phyloP scores from a whole-genome alignment of 257 asterid species.

The Capsicum chinense region DNA sequence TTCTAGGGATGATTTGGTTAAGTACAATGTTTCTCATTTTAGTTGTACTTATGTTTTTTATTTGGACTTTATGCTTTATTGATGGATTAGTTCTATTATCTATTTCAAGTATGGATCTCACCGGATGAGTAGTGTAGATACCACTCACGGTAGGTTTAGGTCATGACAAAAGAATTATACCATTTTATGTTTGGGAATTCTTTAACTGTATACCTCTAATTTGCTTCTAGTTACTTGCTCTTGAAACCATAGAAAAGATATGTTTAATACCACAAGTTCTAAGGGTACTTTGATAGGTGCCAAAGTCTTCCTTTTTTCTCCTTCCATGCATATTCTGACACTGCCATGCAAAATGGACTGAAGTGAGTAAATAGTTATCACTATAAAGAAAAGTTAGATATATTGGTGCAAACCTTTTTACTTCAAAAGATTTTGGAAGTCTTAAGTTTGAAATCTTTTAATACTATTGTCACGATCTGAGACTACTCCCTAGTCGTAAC shows the following conservation, averaged over 20 bases:
- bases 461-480: no score
- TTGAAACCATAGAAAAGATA: not conserved
- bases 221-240: not conserved
- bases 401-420: not conserved
- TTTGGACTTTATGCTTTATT: no score
- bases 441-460: not conserved
- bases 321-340: not conserved
- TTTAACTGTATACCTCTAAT: not conserved
- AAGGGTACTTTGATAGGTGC: not conserved
- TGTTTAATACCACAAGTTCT: not conserved
- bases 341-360: not conserved
- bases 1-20: no score
- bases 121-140: no score
- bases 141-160: no score
- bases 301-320: not conserved
- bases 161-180: not conserved
- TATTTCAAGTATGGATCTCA: no score
- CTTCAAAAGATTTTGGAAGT: not conserved
- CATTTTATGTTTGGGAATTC: not conserved
- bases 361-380: not conserved
- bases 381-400: not conserved
- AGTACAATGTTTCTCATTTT: no score
- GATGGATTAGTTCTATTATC: no score
- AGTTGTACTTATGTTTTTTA: no score
- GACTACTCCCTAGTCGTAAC: no score